phyloP scores from a whole-genome alignment of 129 eudicot species.

The Oenanthe sinensis region DNA sequence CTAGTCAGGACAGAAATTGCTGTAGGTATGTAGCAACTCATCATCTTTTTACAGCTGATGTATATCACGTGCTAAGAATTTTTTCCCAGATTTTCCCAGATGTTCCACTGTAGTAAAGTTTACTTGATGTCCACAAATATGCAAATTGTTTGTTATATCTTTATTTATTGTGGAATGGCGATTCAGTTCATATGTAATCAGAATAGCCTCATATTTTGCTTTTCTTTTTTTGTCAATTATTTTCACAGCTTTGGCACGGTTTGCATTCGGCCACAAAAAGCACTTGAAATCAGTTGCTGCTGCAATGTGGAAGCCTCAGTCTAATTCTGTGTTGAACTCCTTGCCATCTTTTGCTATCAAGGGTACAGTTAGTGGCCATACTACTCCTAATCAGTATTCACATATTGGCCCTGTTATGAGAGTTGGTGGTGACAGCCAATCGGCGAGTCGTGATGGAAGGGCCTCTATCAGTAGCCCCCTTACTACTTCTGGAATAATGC shows the following conservation, averaged over 20 bases:
- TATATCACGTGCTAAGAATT: neutral
- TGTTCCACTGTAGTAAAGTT: neutral
- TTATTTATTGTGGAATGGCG: neutral
- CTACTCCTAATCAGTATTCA: constrained; percentile 68
- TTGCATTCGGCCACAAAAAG: constrained; percentile 91
- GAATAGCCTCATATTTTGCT: neutral
- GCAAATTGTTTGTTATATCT: neutral
- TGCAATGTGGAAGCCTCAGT: constrained; percentile 77
- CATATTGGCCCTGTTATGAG: constrained; percentile 64
- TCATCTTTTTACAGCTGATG: neutral
- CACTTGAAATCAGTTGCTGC: constrained; percentile 89
- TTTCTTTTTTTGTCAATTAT: neutral
- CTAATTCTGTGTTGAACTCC: constrained; percentile 56
- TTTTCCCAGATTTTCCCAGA: neutral
- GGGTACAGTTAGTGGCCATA: constrained; percentile 63
- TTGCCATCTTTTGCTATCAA: constrained; percentile 53
- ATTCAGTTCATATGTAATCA: neutral
- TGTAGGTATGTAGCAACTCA: constrained; percentile 51
- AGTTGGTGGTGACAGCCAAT: constrained; percentile 56
- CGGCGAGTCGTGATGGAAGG: constrained; percentile 49
- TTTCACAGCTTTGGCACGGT: constrained; percentile 81
- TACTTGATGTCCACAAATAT: neutral
- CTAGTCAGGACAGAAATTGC: constrained; percentile 94
- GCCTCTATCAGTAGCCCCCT: constrained; percentile 84
- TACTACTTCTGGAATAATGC: constrained; percentile 75